Percentiles rank a stretch among this genome's conserved stretches.
Conservation (phyloP, 2,329 filamentous ascomycete species). For the Fusarium piperis region DNA sequence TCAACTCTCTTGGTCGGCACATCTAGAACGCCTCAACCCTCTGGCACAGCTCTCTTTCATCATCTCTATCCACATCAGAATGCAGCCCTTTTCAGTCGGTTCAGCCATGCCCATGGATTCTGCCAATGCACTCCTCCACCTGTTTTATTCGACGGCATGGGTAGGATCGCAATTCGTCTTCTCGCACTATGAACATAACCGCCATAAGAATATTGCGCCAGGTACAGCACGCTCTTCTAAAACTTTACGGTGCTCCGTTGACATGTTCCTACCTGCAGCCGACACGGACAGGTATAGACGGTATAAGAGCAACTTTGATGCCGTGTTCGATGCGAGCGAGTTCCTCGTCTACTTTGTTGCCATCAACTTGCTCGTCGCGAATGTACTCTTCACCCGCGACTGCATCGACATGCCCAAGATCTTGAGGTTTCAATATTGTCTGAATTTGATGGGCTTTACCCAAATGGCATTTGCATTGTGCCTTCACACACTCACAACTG, state of each 20-base stretch:
- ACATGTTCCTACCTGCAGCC: not conserved
- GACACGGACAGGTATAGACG: not conserved
- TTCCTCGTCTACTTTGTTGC: not conserved
- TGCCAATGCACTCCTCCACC: not conserved
- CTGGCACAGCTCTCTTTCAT: not conserved
- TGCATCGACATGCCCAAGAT: not conserved
- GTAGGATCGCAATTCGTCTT: not conserved
- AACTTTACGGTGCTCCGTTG: not conserved
- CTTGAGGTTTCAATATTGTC: not conserved
- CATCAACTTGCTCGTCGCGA: not conserved
- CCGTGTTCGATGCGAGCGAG: not conserved
- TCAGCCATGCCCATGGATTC: not conserved
- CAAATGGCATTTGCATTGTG: not conserved
- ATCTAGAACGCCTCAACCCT: not conserved
- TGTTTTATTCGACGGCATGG: not conserved
- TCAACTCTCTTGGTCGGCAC: not conserved
- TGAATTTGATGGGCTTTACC: not conserved
- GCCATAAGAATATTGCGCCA: not conserved
- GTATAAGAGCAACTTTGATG: not conserved
- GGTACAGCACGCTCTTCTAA: not conserved
- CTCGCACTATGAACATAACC: not conserved
- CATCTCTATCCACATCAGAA: not conserved
- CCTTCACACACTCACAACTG: not conserved
- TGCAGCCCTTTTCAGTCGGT: not conserved
- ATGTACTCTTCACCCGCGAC: not conserved